A percentile compares a stretch with the other conserved stretches of the same genome.
Evolutionary conservation across 768 basidiomycete species (phyloP).

Genomic region (Pulveroboletus sp.): DNA sequence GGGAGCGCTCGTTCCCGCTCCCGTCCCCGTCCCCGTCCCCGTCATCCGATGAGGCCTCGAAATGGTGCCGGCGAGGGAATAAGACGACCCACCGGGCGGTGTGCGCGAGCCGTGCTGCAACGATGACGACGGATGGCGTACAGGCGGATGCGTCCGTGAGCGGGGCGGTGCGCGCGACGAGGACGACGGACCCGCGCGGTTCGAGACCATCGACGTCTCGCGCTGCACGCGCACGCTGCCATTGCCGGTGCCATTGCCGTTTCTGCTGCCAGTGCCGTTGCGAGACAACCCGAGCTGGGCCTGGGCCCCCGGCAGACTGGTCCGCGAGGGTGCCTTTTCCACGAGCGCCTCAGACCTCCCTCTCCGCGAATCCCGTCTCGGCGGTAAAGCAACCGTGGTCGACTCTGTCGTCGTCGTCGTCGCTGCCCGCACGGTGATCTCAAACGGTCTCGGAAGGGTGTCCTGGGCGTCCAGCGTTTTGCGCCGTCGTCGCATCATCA

Average conservation of each 20-base stretch:
- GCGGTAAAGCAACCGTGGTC: slow-evolving; percentile 2
- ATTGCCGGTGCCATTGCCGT: no score
- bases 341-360: no score
- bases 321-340: no score
- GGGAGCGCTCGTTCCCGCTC: background rate
- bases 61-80: no score
- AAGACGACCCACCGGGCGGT: background rate
- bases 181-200: background rate
- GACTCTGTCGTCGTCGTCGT: background rate
- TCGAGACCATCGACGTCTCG: background rate
- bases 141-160: background rate
- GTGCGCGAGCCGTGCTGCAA: no score
- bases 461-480: slow-evolving; percentile 19
- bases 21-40: no score
- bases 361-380: background rate
- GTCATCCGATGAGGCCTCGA: no score
- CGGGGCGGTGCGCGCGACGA: background rate
- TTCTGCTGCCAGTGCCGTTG: no score
- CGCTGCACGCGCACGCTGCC: no score
- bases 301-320: no score
- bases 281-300: no score
- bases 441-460: slow-evolving; percentile 26
- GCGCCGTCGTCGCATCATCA: slow-evolving; percentile 17
- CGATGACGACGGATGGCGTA: no score
- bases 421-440: slow-evolving; percentile 9